Base-by-base conservation (phyloP, 176 grass and related monocot species). In the Carex scoparia region DNA sequence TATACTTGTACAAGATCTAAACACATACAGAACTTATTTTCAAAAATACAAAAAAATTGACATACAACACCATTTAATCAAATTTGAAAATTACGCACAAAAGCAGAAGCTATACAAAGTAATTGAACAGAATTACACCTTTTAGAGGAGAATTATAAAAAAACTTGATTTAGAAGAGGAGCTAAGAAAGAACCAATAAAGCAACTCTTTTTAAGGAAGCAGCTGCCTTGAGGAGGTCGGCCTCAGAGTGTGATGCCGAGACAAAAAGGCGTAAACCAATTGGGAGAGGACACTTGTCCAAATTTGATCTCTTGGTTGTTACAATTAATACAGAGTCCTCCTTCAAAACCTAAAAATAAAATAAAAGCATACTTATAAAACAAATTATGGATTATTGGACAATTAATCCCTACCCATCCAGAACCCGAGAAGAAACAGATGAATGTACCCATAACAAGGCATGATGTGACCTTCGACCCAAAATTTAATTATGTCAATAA, bases 281-380 rank as follows among this genome's bases (percentile, higher is more conserved):
- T 0, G 92, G 92, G 60, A 98, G 92, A 55, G 85, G 94, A 87
- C 95, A 94, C 77, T 86, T 93, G 81, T 98, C 93, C 83, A 98
- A 14, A 87, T 35, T 58, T 85, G 95, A 94, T 73, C 85, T 91
- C 86, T 98, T 94, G 1, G 91, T 93, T 23, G 85, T 82, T 53
- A 94, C 91, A 10, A 98, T 81, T 68, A 94, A 93, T 81, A 98
- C 92, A 12, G 89, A 94, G 86, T 98, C 95, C 83, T 98, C 93
- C 83, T 92, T 89, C 89, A 94, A 84, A 35, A 89, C 60, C 95
- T 98, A 65, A 27, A 53, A 30, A 70, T 23, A 23, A 8, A 38
- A 70, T 0, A 72, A 65, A 84, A 55, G 19, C 7, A 71, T 40
- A 23, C 23, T 40, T 79, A 18, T 12, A 16, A 46, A 77, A 23